These are phyloP conservation scores for Petunia secreta DNA, from an alignment of 257 asterid genomes.

Conservation along the genomic window DNA sequence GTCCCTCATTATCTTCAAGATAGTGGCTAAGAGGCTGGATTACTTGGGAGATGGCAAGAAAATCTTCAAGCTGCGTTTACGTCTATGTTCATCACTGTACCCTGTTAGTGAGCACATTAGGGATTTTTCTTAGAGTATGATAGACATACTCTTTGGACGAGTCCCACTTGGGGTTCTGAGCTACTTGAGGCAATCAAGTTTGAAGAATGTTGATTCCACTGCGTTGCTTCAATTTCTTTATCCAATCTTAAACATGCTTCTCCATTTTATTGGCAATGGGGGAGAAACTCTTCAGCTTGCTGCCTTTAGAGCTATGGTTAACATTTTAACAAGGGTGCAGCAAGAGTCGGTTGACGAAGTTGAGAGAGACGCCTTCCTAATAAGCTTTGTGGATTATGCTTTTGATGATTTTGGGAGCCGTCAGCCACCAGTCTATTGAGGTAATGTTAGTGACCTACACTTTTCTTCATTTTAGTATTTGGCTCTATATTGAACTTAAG, in stretches of 20 bases:
- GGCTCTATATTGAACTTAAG: constrained; percentile 7
- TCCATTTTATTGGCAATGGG: constrained; percentile 98
- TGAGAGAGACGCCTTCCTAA: constrained; percentile 89
- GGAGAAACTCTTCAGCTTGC: constrained; percentile 99
- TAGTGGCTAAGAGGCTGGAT: constrained; percentile 78
- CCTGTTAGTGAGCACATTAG: constrained; percentile 96
- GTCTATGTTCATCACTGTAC: constrained; percentile 91
- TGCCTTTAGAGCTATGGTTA: constrained; percentile 99
- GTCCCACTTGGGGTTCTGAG: constrained; percentile 99
- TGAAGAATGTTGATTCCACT: constrained; percentile 98
- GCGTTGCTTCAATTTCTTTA: constrained; percentile 99
- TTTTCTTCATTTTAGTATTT: constrained; percentile 18
- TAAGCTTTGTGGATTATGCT: constrained; percentile 90
- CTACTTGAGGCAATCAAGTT: constrained; percentile 99
- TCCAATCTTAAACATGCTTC: constrained; percentile 97
- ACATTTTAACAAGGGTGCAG: constrained; percentile 97
- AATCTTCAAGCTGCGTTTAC: constrained; percentile 81
- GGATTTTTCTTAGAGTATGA: constrained; percentile 98
- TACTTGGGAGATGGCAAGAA: constrained; percentile 98
- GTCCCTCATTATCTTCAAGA: constrained; percentile 96
- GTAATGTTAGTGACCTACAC: constrained; percentile 45
- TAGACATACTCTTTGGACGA: constrained; percentile 94
- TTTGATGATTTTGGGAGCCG: constrained; percentile 99
- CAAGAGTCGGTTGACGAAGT: constrained; percentile 98
- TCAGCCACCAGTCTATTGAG: constrained; percentile 97